Evolutionary conservation across 164 flowering plant genomes (phyloP).

Genomic region (Sextonia rubra): DNA sequence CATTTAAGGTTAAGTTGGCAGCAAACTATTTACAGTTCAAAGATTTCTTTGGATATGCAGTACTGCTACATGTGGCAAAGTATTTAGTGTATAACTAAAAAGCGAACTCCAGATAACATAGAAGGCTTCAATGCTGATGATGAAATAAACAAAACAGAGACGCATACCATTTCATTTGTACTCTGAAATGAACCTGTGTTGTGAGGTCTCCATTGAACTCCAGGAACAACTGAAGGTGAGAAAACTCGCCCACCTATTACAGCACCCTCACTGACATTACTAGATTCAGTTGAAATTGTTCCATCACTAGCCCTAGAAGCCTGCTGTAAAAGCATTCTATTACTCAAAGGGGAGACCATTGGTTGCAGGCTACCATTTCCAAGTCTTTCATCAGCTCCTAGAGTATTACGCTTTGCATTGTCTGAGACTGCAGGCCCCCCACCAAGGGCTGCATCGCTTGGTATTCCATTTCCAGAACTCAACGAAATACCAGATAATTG

Average conservation of each 20-base stretch:
- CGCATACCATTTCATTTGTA: constrained; percentile 68
- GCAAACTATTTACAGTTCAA: neutral
- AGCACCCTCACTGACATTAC: constrained; percentile 47
- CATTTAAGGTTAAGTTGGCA: neutral
- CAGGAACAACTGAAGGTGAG: constrained; percentile 60
- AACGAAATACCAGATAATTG: constrained; percentile 48
- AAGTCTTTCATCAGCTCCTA: constrained; percentile 70
- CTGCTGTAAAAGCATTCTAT: constrained; percentile 61
- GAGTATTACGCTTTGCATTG: constrained; percentile 58
- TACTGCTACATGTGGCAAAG: neutral
- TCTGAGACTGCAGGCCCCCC: constrained; percentile 33
- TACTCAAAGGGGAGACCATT: constrained; percentile 56
- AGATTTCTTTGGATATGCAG: neutral
- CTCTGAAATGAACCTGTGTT: constrained; percentile 72
- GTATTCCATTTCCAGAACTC: constrained; percentile 42
- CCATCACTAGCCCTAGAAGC: constrained; percentile 58
- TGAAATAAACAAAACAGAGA: neutral
- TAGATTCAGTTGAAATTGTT: constrained; percentile 46
- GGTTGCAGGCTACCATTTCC: constrained; percentile 61
- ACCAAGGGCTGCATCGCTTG: constrained; percentile 40
- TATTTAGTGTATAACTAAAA: too few relatives aligned
- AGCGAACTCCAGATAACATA: too few relatives aligned
- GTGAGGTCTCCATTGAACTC: constrained; percentile 85
- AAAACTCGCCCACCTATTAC: constrained; percentile 57
- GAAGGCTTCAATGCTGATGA: neutral